A percentile compares a stretch with the other conserved stretches of the same genome.
These are phyloP conservation scores for Debaryomyces psychrophilus DNA, from an alignment of 1,139 yeast genomes.

Conservation along the genomic window DNA sequence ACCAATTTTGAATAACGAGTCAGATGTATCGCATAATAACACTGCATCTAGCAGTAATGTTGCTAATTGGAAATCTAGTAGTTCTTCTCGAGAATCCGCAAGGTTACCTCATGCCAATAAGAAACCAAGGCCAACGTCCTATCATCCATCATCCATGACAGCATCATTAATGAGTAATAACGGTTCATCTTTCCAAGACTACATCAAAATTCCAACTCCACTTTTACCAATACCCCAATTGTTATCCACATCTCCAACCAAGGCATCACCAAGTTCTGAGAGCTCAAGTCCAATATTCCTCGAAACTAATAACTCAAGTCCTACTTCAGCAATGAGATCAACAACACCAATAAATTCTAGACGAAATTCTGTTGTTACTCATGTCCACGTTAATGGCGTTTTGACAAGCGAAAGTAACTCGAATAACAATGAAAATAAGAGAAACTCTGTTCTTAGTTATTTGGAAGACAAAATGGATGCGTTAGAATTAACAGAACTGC, in stretches of 20 bases:
- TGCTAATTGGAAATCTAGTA: conserved; percentile 11
- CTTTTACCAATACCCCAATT: conserved; percentile 39
- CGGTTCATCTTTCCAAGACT: conserved; percentile 30
- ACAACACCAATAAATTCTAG: conserved; percentile 26
- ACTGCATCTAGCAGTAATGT: conserved; percentile 1
- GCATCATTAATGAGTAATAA: conserved; percentile 32
- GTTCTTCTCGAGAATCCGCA: conserved; percentile 24
- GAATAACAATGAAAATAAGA: conserved; percentile 33
- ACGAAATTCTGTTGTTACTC: conserved; percentile 49
- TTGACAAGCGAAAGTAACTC: conserved; percentile 36
- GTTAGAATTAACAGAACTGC: conserved; percentile 40
- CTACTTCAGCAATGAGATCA: conserved; percentile 19
- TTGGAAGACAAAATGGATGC: conserved; percentile 52
- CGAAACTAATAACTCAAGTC: conserved; percentile 14
- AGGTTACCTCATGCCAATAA: conserved; percentile 49
- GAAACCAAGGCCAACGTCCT: conserved; percentile 80
- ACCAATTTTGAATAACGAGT: conserved; percentile 14
- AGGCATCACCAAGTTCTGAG: conserved; percentile 24
- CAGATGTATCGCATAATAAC: not conserved
- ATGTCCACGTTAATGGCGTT: conserved; percentile 52
- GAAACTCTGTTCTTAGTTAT: conserved; percentile 49
- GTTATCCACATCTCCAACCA: conserved; percentile 44
- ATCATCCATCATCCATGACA: conserved; percentile 63
- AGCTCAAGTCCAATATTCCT: conserved; percentile 12
- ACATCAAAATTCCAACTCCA: conserved; percentile 35